phyloP scores from a whole-genome alignment of 1,139 yeast genomes.

The Geotrichum cucujoidarum region DNA sequence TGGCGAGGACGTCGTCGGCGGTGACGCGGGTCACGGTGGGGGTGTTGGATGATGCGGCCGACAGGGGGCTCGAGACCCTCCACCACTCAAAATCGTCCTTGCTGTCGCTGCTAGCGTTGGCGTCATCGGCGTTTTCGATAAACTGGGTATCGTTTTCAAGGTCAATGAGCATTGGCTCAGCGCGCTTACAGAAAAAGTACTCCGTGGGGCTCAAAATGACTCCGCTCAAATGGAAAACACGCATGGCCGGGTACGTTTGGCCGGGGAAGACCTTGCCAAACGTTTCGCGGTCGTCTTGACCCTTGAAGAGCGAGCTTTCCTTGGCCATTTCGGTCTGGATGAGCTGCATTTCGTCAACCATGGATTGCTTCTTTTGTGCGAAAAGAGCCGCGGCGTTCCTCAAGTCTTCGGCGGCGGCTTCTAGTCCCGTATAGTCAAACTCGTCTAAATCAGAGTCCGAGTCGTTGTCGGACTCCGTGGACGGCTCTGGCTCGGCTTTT shows the following conservation, averaged over 20 bases:
- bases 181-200: constrained; percentile 23
- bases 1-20: constrained; percentile 23
- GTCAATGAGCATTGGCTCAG: constrained; percentile 1
- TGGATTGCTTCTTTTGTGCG: constrained; percentile 12
- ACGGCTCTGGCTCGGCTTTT: not conserved
- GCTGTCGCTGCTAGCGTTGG: not conserved
- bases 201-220: constrained; percentile 32
- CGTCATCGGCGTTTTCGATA: constrained; percentile 6
- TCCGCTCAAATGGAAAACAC: constrained; percentile 28
- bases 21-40: constrained; percentile 19
- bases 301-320: constrained; percentile 16
- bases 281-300: constrained; percentile 17
- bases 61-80: constrained; percentile 19
- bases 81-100: constrained; percentile 20
- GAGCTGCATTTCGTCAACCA: constrained; percentile 21
- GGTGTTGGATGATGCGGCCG: constrained; percentile 11
- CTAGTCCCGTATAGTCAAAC: constrained; percentile 19
- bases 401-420: constrained; percentile 24
- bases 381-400: constrained; percentile 17
- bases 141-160: constrained; percentile 12
- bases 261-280: constrained; percentile 23
- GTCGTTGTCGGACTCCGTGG: constrained; percentile 10
- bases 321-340: constrained; percentile 17
- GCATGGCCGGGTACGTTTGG: constrained; percentile 22
- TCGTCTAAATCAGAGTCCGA: constrained; percentile 26